Evolutionary conservation across 768 basidiomycete species (phyloP).

Genomic region (Podaxis sp.): DNA sequence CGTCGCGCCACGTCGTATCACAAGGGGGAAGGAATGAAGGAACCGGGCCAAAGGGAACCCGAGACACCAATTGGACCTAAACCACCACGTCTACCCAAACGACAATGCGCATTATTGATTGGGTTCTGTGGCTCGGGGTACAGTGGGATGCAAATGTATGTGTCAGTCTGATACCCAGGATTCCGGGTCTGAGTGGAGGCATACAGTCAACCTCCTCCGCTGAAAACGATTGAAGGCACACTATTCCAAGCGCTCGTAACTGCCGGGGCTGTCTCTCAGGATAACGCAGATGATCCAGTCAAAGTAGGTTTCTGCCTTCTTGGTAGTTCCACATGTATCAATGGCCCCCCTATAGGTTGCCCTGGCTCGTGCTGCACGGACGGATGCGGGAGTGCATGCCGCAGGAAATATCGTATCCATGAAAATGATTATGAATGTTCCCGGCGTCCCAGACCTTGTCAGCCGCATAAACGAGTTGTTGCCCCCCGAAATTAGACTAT

Average conservation of each 20-base stretch:
- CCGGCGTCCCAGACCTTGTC: slow-evolving; percentile 66
- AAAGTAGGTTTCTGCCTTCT: slow-evolving; percentile 48
- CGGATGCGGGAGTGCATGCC: slow-evolving; percentile 97
- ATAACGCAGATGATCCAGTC: slow-evolving; percentile 86
- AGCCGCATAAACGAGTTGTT: slow-evolving; percentile 77
- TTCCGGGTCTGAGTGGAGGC: neutral
- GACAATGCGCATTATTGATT: slow-evolving; percentile 77
- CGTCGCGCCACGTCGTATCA: slow-evolving; percentile 40
- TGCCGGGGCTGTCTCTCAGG: slow-evolving; percentile 89
- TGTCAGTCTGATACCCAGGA: neutral
- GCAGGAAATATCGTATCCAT: slow-evolving; percentile 91
- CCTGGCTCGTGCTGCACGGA: slow-evolving; percentile 86
- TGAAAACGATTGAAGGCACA: slow-evolving; percentile 84
- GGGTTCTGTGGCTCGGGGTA: slow-evolving; percentile 93
- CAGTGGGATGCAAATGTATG: slow-evolving; percentile 96
- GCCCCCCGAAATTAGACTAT: slow-evolving; percentile 90
- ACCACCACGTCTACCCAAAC: slow-evolving; percentile 69
- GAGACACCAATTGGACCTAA: slow-evolving; percentile 32
- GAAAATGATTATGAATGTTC: slow-evolving; percentile 80
- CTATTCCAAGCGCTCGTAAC: slow-evolving; percentile 86
- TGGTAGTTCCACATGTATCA: neutral
- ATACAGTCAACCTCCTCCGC: slow-evolving; percentile 61
- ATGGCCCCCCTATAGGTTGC: slow-evolving; percentile 50
- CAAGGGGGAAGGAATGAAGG: slow-evolving; percentile 19
- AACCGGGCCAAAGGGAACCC: slow-evolving; percentile 14